These are phyloP conservation scores for Scenedesmus sp. DNA, from an alignment of 163 green algal species.

Conservation along the genomic window DNA sequence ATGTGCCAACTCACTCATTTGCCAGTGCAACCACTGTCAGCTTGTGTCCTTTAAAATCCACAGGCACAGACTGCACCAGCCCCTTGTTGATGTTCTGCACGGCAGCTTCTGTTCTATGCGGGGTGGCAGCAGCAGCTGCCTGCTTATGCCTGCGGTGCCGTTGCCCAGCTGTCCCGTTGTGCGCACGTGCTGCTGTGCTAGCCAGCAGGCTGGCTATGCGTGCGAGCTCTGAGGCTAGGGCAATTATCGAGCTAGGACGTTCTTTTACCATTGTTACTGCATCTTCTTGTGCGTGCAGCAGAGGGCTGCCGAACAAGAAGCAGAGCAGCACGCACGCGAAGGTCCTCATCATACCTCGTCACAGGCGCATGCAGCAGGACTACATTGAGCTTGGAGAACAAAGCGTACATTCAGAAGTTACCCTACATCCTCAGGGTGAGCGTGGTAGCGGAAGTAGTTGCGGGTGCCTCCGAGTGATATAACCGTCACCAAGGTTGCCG, in stretches of 20 bases:
- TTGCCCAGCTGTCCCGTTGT: background rate
- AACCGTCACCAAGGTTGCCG: too few species aligned
- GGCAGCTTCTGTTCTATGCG: background rate
- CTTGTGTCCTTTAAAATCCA: conserved; percentile 1
- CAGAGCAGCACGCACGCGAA: background rate
- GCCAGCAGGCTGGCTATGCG: background rate
- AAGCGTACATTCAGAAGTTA: too few species aligned
- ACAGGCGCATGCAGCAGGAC: too few species aligned
- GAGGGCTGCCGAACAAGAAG: background rate
- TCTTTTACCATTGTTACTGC: background rate
- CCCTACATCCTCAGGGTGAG: too few species aligned
- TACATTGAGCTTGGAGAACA: too few species aligned
- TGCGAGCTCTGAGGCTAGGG: background rate
- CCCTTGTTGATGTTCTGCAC: background rate
- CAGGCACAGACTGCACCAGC: background rate
- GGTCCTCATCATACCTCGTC: background rate
- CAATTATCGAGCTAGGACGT: background rate
- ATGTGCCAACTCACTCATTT: background rate
- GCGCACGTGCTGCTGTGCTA: background rate
- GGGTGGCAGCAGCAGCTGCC: background rate
- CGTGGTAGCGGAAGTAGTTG: too few species aligned
- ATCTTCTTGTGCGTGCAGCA: background rate
- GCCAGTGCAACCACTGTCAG: background rate
- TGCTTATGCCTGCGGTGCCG: background rate
- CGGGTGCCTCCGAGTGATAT: too few species aligned